Base-by-base conservation (phyloP, 1,284 basidiomycete genomes). In the Mycosarcoma mackinlayi region DNA sequence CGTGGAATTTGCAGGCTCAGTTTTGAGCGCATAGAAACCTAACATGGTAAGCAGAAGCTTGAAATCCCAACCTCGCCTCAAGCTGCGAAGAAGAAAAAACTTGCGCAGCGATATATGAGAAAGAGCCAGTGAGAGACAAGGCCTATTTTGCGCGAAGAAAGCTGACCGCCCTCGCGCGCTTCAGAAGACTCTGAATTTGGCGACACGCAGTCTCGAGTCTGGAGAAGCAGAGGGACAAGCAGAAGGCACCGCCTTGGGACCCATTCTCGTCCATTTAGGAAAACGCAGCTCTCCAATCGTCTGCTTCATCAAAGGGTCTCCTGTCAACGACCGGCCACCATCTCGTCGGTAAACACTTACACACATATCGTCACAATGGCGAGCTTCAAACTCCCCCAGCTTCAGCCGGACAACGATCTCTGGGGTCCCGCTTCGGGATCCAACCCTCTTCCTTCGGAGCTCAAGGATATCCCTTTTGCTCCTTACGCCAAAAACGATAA, bases 401-500 rank as follows among this genome's bases (percentile, higher is more conserved):
- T 79, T 5, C 60, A 67, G 46, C 66, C 67, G 31, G 65, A 73
- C 53, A 62, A 67, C 50, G 75, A 73, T 51, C 51, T 56, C 33
- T 81, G 79, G 79, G 79, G 79, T 48, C 79, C 79, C 45, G 75
- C 61, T 50, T 58, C 69, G n/a, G 70, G 61, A 46, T 52, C 64
- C 39, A 58, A 61, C 51, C 66, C 70, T 33, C 73, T 81, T 30
- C 77, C 79, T 21, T 38, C 70, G 14, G 76, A 82, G 58, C 75
- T 82, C 60, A 64, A 75, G 40, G 73, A 78, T 52, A 81, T 82
- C 34, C 80, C 80, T 27, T 98, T 97, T 82, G 93, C 94, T 2
- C 94, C 94, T 5, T 98, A 93, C 86, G 93, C 93, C 84, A 98
- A 98, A 88, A 91, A 92, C 55, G 95, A 98, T 87, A 98, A 97